A percentile compares a stretch with the other conserved stretches of the same genome.
Evolutionary conservation across 805 yeast species (phyloP).

Genomic region (Saturnispora kantuleensis): DNA sequence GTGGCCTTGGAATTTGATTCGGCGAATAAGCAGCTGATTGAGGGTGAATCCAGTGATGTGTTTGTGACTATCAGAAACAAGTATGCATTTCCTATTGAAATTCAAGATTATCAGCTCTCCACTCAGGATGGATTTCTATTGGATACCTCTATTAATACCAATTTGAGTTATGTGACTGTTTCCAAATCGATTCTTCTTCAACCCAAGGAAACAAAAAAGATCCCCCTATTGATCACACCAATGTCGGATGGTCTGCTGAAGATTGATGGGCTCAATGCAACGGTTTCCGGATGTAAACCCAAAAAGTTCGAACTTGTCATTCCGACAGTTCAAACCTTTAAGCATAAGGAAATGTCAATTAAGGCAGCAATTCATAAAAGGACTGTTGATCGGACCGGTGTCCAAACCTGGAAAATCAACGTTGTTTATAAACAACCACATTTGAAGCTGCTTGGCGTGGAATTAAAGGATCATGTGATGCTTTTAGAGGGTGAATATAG

Average conservation of each 20-base stretch:
- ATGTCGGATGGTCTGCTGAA: constrained; percentile 36
- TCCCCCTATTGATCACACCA: constrained; percentile 41
- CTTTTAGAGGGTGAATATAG: constrained; percentile 67
- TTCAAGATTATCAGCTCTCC: constrained; percentile 37
- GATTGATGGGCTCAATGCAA: constrained; percentile 42
- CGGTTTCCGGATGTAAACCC: constrained; percentile 39
- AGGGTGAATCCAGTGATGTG: constrained; percentile 56
- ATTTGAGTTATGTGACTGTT: constrained; percentile 12
- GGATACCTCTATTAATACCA: constrained; percentile 11
- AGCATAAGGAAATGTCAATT: constrained; percentile 9
- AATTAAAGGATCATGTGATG: constrained; percentile 55
- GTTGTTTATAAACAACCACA: constrained; percentile 46
- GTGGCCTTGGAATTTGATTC: constrained; percentile 15
- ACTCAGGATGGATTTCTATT: constrained; percentile 20
- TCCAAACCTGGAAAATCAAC: constrained; percentile 25
- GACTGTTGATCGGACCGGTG: background rate
- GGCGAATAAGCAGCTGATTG: constrained; percentile 29
- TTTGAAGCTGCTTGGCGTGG: constrained; percentile 40
- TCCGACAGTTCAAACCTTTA: background rate
- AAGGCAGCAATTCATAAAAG: constrained; percentile 1
- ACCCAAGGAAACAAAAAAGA: constrained; percentile 28
- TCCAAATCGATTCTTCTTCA: constrained; percentile 25
- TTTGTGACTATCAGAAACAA: constrained; percentile 64
- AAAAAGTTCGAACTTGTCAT: constrained; percentile 29
- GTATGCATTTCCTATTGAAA: constrained; percentile 59